These are phyloP conservation scores for Knufia fluminis DNA, from an alignment of 2,329 filamentous ascomycete genomes.

Conservation along the genomic window DNA sequence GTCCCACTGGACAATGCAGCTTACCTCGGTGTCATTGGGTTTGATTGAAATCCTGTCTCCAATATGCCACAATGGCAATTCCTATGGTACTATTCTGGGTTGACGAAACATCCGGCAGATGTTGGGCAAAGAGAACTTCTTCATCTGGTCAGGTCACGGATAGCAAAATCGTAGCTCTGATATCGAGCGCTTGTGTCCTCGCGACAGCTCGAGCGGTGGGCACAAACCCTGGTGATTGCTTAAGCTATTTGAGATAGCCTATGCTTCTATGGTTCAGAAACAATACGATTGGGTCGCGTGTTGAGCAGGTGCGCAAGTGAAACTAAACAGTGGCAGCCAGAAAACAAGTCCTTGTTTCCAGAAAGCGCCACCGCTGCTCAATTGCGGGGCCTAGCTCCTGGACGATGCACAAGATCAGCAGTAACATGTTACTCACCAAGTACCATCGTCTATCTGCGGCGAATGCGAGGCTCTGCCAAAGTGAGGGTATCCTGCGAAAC, in stretches of 20 bases:
- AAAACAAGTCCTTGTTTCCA: not conserved
- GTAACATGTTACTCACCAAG: not conserved
- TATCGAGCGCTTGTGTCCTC: not conserved
- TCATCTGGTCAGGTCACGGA: not conserved
- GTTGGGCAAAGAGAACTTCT: not conserved
- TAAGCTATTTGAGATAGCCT: not conserved
- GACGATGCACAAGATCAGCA: not conserved
- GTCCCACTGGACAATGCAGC: not conserved
- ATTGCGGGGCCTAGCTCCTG: conserved; percentile 4
- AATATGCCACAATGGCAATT: not conserved
- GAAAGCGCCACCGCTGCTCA: conserved; percentile 2
- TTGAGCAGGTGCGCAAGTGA: not conserved
- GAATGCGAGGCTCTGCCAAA: not conserved
- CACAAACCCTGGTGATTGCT: not conserved
- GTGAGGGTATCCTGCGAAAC: not conserved
- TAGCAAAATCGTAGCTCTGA: not conserved
- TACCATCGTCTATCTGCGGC: not conserved
- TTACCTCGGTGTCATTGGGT: conserved; percentile 8
- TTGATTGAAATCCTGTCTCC: not conserved
- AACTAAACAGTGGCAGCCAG: not conserved
- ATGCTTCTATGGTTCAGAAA: not conserved
- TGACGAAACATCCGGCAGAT: not conserved
- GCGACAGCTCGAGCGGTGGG: too few species aligned
- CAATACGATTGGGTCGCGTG: not conserved
- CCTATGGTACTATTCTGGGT: too few species aligned